Evolutionary conservation across 1,284 basidiomycete species (phyloP).

Genomic region (Gymnopus androsaceus): DNA sequence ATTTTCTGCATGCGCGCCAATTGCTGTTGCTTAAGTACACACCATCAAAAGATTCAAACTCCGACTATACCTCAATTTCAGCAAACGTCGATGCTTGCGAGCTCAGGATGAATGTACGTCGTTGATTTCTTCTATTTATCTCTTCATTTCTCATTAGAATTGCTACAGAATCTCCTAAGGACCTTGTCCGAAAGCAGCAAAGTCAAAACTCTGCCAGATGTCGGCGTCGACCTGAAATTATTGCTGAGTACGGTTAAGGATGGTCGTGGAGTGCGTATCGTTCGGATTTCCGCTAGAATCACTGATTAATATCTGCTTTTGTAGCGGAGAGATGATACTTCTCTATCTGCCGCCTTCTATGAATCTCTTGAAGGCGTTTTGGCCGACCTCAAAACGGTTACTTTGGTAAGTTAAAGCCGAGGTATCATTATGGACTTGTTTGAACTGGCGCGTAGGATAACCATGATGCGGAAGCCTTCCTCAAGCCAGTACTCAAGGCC

Average conservation of each 20-base stretch:
- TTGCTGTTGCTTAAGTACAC: not conserved
- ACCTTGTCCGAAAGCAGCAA: slow-evolving; percentile 73
- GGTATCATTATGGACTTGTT: slow-evolving; percentile 14
- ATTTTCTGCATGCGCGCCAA: too few relatives aligned
- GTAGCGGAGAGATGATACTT: slow-evolving; percentile 67
- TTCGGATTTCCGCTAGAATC: slow-evolving; percentile 18
- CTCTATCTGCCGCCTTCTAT: slow-evolving; percentile 86
- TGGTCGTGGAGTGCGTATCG: slow-evolving; percentile 57
- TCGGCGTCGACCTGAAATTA: slow-evolving; percentile 71
- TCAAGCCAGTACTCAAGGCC: slow-evolving; percentile 84
- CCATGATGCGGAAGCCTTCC: slow-evolving; percentile 85
- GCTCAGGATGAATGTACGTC: slow-evolving; percentile 45
- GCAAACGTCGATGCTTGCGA: slow-evolving; percentile 6
- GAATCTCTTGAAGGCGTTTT: slow-evolving; percentile 89
- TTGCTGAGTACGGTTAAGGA: slow-evolving; percentile 76
- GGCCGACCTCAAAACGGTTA: slow-evolving; percentile 77
- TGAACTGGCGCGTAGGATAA: slow-evolving; percentile 61
- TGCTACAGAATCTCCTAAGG: slow-evolving; percentile 72
- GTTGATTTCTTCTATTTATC: slow-evolving; percentile 25
- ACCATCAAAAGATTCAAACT: not conserved
- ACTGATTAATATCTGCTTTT: slow-evolving; percentile 19
- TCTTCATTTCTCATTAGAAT: slow-evolving; percentile 15
- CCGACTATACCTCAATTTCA: not conserved
- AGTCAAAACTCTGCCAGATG: slow-evolving; percentile 52
- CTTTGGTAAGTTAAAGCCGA: slow-evolving; percentile 56